Conservation (phyloP, 1,284 basidiomycete species). For the Apiotrichum gracile region DNA sequence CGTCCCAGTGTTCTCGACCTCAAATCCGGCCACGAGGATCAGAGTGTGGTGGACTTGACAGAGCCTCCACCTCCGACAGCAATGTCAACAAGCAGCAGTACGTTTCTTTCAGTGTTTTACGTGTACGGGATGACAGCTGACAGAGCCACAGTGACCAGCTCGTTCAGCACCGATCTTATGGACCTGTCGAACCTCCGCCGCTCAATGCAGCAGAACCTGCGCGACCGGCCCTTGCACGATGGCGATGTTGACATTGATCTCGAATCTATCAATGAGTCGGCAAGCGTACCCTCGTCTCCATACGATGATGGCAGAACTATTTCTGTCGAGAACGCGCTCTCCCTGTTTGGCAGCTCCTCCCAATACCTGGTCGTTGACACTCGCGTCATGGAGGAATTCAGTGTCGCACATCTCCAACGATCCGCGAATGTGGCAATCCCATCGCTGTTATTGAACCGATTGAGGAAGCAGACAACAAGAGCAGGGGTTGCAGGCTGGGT, state of each 20-base stretch:
- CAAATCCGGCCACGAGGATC: not conserved
- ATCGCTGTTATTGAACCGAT: conserved; percentile 77
- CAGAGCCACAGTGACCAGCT: conserved; percentile 5
- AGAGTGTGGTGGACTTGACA: not conserved
- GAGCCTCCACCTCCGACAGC: conserved; percentile 1
- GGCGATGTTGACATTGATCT: conserved; percentile 13
- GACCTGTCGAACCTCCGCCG: conserved; percentile 31
- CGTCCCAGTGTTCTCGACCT: conserved; percentile 3
- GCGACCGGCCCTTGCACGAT: conserved; percentile 27
- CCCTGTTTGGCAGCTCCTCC: conserved; percentile 11
- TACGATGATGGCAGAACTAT: conserved; percentile 11
- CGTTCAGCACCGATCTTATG: conserved; percentile 27
- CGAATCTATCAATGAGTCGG: conserved; percentile 10
- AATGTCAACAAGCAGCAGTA: conserved; percentile 5
- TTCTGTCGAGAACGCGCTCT: conserved; percentile 11
- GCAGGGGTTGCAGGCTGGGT: conserved; percentile 53
- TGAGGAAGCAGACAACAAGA: conserved; percentile 59
- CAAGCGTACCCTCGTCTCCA: not conserved
- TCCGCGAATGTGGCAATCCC: conserved; percentile 78
- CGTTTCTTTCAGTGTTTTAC: too few relatives aligned
- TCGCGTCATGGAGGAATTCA: conserved; percentile 61
- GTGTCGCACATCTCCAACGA: conserved; percentile 57
- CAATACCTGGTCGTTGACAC: conserved; percentile 64
- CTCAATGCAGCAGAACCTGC: conserved; percentile 31
- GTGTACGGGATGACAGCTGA: not conserved